Evolutionary conservation across 768 basidiomycete genomes (phyloP), one percentile per base, ranked within the genome.

Genomic region (Lepiota venenata): DNA sequence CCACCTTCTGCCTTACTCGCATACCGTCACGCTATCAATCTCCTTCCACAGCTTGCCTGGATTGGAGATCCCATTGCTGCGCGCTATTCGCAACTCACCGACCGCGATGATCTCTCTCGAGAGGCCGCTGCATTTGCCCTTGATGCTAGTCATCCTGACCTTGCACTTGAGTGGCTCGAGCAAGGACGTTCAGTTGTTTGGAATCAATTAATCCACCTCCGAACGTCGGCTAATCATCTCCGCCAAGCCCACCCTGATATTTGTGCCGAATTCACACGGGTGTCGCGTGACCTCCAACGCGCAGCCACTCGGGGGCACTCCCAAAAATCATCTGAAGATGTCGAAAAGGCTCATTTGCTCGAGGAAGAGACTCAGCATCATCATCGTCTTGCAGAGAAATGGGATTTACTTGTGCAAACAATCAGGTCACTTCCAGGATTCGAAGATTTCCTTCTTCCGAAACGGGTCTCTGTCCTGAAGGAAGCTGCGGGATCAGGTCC

Each of bases 391-490:
- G 61, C 62, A 22, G 38, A 58, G n/a, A 55, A 62, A 29, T 61
- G 62, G 57, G 56, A 64, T 10, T 29, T 49, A 16, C 47, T 63
- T 3, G 52, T 64, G 1, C n/a, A 32, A n/a, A 43, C 35, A n/a
- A 51, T 64, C 18, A 37, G 57, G 16, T 29, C 12, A 11, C 36
- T 63, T 12, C 46, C 60, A 5, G 60, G 56, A 1, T 66, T 66
- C 52, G 47, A 60, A 35, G 52, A 56, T 42, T 68, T 68, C 41
- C 46, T 68, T 10, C 49, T 35, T 8, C 63, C 65, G 32, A 18
- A 44, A 15, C 42, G 12, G 14, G 49, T 56, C 4, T 25, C 48
- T 7, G 40, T 56, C 10, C 25, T 58, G 11, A 56, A 42, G 16
- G 29, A 49, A n/a, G 40, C 60, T 9, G 60, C 61, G 12, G 45